Conservation (phyloP, 2,329 filamentous ascomycete species). For the Ophidiomyces ophidiicola region DNA sequence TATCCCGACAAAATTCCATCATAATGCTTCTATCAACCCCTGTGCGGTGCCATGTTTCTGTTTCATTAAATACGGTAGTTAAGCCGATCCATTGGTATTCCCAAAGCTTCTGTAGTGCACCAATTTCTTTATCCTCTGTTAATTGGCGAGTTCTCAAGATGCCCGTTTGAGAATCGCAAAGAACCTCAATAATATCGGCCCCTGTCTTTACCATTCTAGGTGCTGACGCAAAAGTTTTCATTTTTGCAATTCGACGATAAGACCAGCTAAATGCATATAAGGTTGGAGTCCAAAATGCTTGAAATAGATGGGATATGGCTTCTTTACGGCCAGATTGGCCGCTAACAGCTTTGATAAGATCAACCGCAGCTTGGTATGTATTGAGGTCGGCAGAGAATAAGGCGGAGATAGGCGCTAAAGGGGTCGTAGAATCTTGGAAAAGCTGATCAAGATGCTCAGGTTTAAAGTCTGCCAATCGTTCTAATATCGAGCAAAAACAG, state of each 20-base stretch:
- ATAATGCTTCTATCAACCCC: constrained; percentile 61
- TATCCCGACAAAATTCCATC: constrained; percentile 86
- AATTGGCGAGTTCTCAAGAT: constrained; percentile 49
- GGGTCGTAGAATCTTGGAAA: constrained; percentile 54
- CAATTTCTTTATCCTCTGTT: constrained; percentile 46
- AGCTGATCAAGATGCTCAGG: constrained; percentile 56
- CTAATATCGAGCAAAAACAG: constrained; percentile 60
- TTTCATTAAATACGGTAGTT: constrained; percentile 67
- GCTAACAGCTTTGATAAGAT: constrained; percentile 72
- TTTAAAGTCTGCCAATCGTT: constrained; percentile 65
- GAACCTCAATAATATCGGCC: constrained; percentile 49
- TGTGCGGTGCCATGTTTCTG: constrained; percentile 66
- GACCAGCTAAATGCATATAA: constrained; percentile 46
- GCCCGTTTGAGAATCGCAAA: constrained; percentile 52
- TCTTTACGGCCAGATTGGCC: constrained; percentile 52
- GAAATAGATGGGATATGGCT: constrained; percentile 49
- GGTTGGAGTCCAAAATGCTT: constrained; percentile 44
- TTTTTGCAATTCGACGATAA: constrained; percentile 43
- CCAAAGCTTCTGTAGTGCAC: constrained; percentile 68
- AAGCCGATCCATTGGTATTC: constrained; percentile 69
- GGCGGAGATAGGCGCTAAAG: constrained; percentile 62
- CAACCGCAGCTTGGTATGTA: constrained; percentile 67
- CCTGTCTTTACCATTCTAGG: constrained; percentile 50
- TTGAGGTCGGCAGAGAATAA: constrained; percentile 70
- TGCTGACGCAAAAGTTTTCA: constrained; percentile 48